These are phyloP conservation scores for Kockovaella imperatae DNA, from an alignment of 768 basidiomycete genomes.

Conservation along the genomic window DNA sequence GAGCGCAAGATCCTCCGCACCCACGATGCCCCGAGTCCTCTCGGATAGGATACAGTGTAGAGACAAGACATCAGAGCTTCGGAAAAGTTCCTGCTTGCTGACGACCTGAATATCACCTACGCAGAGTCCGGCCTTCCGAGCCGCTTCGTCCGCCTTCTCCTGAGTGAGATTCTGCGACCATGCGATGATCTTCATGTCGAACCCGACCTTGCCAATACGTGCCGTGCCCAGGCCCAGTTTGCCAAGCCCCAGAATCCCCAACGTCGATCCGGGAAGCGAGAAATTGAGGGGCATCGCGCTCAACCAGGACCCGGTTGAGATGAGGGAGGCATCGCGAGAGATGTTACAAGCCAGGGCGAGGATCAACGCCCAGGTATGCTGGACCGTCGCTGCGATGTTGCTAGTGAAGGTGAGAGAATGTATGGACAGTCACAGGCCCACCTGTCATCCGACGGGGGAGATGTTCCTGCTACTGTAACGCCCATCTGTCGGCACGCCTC, in stretches of 20 bases:
- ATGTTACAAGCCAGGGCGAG: conserved; percentile 54
- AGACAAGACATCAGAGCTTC: conserved; percentile 55
- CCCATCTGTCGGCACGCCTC: conserved; percentile 5
- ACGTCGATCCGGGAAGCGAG: conserved; percentile 48
- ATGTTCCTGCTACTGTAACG: conserved; percentile 8
- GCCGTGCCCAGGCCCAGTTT: conserved; percentile 54
- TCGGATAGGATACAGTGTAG: conserved; percentile 52
- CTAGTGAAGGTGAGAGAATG: conserved; percentile 2
- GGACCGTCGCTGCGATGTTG: conserved; percentile 52
- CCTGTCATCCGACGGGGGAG: not conserved
- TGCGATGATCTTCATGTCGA: conserved; percentile 55
- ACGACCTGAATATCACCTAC: conserved; percentile 6
- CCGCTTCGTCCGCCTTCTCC: conserved; percentile 53
- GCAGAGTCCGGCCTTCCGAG: conserved; percentile 50
- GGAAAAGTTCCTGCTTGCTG: conserved; percentile 53
- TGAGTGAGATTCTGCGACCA: conserved; percentile 62
- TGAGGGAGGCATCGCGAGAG: conserved; percentile 50
- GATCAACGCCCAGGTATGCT: conserved; percentile 56
- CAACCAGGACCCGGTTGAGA: conserved; percentile 53
- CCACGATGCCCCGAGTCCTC: conserved; percentile 6
- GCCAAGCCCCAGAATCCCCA: conserved; percentile 60
- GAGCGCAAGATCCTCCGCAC: conserved; percentile 18
- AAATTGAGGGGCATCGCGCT: conserved; percentile 51
- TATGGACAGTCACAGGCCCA: not conserved
- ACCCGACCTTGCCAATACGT: conserved; percentile 54